Evolutionary conservation across 1,284 basidiomycete genomes (phyloP).

Genomic region (Cronartium quercuum): DNA sequence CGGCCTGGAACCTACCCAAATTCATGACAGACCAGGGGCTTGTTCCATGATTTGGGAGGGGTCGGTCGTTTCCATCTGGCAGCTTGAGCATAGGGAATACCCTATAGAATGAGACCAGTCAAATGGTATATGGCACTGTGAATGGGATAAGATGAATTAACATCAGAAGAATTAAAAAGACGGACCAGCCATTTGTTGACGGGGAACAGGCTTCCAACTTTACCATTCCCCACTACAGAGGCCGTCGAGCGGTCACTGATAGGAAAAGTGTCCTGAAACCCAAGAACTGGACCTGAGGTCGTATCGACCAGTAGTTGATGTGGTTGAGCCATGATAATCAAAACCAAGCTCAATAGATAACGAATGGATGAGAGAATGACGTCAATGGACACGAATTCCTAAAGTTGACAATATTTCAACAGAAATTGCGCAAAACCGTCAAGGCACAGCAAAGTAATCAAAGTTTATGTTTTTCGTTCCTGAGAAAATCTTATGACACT

Average conservation of each 20-base stretch:
- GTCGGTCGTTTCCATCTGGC: constrained; percentile 18
- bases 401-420: too few species aligned
- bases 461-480: too few species aligned
- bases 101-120: neutral
- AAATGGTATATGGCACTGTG: neutral
- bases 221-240: neutral
- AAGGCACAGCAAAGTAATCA: too few species aligned
- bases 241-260: neutral
- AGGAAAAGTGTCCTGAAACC: neutral
- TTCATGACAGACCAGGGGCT: constrained; percentile 9
- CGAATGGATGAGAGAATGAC: too few species aligned
- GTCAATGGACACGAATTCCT: too few species aligned
- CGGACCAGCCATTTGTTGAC: constrained; percentile 27
- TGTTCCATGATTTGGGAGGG: constrained; percentile 14
- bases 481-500: too few species aligned
- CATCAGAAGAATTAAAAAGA: neutral
- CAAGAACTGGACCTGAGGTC: constrained; percentile 19
- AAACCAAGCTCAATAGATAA: too few species aligned
- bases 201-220: neutral
- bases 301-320: constrained; percentile 17
- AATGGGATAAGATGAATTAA: neutral
- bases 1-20: constrained; percentile 17
- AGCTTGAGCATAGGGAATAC: constrained; percentile 31
- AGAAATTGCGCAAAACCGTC: too few species aligned
- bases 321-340: too few species aligned